These are phyloP conservation scores for Pogostemon cablin DNA, from an alignment of 257 asterid genomes.

Conservation along the genomic window DNA sequence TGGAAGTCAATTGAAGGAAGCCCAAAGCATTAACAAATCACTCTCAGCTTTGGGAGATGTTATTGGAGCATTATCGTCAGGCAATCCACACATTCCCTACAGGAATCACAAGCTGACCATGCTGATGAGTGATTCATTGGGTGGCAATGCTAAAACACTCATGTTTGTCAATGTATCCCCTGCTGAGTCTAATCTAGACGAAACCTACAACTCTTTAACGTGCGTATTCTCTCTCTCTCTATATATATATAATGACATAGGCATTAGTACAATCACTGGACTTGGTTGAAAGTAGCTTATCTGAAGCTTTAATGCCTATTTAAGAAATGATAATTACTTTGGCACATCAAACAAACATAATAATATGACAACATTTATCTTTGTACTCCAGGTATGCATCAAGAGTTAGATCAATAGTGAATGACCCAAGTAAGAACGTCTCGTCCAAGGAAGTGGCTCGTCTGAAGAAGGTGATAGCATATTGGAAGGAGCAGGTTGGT, in stretches of 20 bases:
- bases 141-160: constrained; percentile 95
- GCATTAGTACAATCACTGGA: not conserved
- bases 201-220: constrained; percentile 91
- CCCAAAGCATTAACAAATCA: constrained; percentile 95
- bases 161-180: constrained; percentile 97
- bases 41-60: constrained; percentile 98
- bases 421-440: constrained; percentile 89
- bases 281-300: too few species aligned
- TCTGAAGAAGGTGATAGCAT: constrained; percentile 68
- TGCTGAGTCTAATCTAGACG: constrained; percentile 91
- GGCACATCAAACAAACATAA: not conserved
- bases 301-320: too few species aligned
- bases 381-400: constrained; percentile 76
- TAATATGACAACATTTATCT: not conserved
- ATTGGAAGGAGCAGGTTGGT: constrained; percentile 95
- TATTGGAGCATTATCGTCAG: constrained; percentile 83
- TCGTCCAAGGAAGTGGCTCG: constrained; percentile 95
- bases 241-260: not conserved
- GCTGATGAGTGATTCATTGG: constrained; percentile 98
- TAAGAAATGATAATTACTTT: not conserved
- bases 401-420: constrained; percentile 84
- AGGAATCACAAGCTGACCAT: constrained; percentile 94
- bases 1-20: constrained; percentile 88
- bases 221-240: constrained; percentile 36
- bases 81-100: constrained; percentile 92